Conservation (phyloP, 2,329 filamentous ascomycete species). For the Apiospora sp. region DNA sequence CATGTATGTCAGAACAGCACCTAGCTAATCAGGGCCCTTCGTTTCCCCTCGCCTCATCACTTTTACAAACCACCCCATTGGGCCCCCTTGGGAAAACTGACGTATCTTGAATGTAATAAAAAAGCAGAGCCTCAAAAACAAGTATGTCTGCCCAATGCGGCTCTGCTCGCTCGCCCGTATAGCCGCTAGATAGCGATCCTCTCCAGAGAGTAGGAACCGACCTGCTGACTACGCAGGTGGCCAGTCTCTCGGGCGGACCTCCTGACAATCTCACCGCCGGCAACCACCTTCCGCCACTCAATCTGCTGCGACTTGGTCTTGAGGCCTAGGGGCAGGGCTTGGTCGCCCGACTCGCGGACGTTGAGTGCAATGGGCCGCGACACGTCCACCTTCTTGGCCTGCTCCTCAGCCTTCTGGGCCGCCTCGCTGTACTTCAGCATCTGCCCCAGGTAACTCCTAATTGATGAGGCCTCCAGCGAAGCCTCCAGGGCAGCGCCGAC, state of each 20-base stretch:
- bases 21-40: neutral
- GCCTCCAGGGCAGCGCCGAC: conserved; percentile 76
- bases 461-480: conserved; percentile 71
- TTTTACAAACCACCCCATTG: neutral
- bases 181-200: conserved; percentile 68
- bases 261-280: conserved; percentile 73
- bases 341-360: conserved; percentile 50
- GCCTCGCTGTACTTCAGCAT: conserved; percentile 67
- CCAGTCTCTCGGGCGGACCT: conserved; percentile 78
- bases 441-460: conserved; percentile 71
- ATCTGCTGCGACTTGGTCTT: conserved; percentile 62
- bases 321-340: conserved; percentile 75
- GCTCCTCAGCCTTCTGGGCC: conserved; percentile 38
- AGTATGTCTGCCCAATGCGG: neutral
- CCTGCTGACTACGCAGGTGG: conserved; percentile 78
- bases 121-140: neutral
- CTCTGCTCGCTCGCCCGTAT: neutral
- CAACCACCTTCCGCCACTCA: conserved; percentile 65
- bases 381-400: conserved; percentile 39
- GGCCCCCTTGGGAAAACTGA: neutral
- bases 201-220: conserved; percentile 85
- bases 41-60: neutral
- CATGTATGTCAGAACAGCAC: neutral
- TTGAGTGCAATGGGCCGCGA: conserved; percentile 56
- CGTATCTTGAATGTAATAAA: neutral